Evolutionary conservation across 139 green algal species (phyloP), one percentile per base, ranked within the genome.

Genomic region (Spirogloea muscicola): DNA sequence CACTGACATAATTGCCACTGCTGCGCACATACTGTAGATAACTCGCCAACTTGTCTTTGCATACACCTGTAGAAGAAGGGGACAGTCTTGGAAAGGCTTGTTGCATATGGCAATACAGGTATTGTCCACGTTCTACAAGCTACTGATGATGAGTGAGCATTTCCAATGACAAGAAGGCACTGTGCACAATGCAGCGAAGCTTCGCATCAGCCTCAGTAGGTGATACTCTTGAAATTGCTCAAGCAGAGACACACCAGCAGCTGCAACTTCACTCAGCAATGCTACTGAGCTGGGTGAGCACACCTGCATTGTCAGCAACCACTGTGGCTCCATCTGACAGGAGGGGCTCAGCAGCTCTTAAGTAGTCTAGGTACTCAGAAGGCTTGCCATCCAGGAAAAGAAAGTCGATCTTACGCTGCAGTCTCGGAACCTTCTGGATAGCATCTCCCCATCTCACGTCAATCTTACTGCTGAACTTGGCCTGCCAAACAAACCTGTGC

Each of bases 361-460:
- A 76, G 74, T 90, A 91, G 3, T 68, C 44, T 16, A 91, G 80
- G 49, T 80, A 82, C 48, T 91, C 78, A 21, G 82, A 84, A n/a
- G 88, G 88, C 9, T 82, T 49, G 16, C 83, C 88, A 63, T 90
- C 88, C 88, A 76, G 66, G 29, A 91, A 85, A 44, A 91, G 81
- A 40, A 91, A 68, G 34, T 89, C 83, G 33, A 91, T 89, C 34
- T 43, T 42, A 7, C 27, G 40, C 33, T 9, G 36, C 29, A 49
- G 44, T 64, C 7, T 10, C 5, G 74, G 58, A 39, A 88, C 40
- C 42, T 52, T 41, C 52, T 74, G 38, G 25, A 63, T 58, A 2
- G 81, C 87, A 42, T 88, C 82, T 10, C 81, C 85, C 74, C 72
- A 84, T 67, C 41, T 46, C 25, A 91, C 65, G 25, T 87, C 67